Evolutionary conservation across 768 basidiomycete genomes (phyloP).

Genomic region (Plicaturopsis crispa): DNA sequence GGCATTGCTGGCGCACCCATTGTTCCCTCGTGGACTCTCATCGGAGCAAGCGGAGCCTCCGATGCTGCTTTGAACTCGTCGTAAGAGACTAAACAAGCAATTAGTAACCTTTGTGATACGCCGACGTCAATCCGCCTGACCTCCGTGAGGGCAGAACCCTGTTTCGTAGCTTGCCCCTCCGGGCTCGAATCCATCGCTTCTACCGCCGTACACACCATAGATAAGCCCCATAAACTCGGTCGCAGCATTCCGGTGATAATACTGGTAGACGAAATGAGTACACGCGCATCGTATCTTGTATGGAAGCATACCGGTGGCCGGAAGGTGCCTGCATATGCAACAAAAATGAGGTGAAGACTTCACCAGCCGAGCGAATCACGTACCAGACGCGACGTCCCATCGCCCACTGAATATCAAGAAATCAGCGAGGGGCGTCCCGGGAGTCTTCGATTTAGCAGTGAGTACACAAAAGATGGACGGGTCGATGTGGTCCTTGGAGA

Average conservation of each 20-base stretch:
- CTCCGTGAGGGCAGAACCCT: constrained; percentile 60
- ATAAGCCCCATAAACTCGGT: constrained; percentile 62
- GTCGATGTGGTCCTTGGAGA: constrained; percentile 64
- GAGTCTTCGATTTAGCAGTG: constrained; percentile 55
- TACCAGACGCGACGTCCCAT: constrained; percentile 50
- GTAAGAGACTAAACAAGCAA: constrained; percentile 37
- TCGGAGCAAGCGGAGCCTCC: constrained; percentile 42
- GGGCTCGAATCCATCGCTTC: constrained; percentile 54
- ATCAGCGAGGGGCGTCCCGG: constrained; percentile 51
- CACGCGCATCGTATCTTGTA: not conserved
- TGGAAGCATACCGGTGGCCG: constrained; percentile 40
- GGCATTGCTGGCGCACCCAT: too few species aligned
- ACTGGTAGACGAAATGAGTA: constrained; percentile 23
- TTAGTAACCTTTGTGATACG: constrained; percentile 2
- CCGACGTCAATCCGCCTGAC: constrained; percentile 16
- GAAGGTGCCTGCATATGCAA: too few species aligned
- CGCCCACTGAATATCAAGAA: constrained; percentile 58
- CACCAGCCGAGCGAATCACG: not conserved
- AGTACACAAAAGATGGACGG: constrained; percentile 65
- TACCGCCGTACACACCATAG: constrained; percentile 56
- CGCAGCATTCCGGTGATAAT: constrained; percentile 56
- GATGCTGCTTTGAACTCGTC: constrained; percentile 54
- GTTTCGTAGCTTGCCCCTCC: constrained; percentile 58
- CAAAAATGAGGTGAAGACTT: not conserved
- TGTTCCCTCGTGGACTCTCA: constrained; percentile 43